Percentiles rank a stretch among this genome's conserved stretches.
phyloP scores from a whole-genome alignment of 139 green algal genomes.

The Chlorella sorokiniana region DNA sequence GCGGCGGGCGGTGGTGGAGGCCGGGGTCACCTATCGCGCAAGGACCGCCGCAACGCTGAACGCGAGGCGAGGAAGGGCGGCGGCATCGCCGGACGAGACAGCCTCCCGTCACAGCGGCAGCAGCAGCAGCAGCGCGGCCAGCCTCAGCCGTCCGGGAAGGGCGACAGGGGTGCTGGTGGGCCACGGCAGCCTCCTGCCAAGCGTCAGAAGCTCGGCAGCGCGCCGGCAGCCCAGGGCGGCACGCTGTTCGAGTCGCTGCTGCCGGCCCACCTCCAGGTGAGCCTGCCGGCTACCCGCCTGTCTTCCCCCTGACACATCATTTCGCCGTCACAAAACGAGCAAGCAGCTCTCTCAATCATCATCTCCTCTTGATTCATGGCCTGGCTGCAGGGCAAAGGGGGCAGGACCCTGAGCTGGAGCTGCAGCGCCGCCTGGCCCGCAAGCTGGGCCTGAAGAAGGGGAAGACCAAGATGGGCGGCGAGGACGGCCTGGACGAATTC shows the following conservation, averaged over 20 bases:
- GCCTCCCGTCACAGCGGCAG: not conserved
- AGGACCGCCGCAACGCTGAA: constrained; percentile 32
- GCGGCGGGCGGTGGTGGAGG: not conserved
- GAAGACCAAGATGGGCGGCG: constrained; percentile 37
- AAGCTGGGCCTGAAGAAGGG: constrained; percentile 58
- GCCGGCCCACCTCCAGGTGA: constrained; percentile 1
- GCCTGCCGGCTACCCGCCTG: not conserved
- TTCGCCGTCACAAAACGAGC: not conserved
- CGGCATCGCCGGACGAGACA: not conserved
- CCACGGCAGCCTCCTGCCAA: not conserved
- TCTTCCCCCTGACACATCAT: not conserved
- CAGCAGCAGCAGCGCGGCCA: not conserved
- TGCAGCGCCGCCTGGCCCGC: constrained; percentile 51
- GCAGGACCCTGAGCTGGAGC: constrained; percentile 36
- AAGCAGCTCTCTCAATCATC: not conserved
- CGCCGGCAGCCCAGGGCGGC: not conserved
- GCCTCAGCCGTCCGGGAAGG: not conserved
- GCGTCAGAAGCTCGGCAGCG: not conserved
- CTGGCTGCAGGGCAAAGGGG: not conserved
- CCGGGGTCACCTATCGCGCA: not conserved
- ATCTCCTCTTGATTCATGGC: not conserved
- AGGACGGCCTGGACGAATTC: constrained; percentile 56
- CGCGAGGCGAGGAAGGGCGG: constrained; percentile 4
- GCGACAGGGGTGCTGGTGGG: not conserved
- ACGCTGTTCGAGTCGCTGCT: constrained; percentile 41